Evolutionary conservation across 2,329 filamentous ascomycete species (phyloP), one percentile per base, ranked within the genome.

Genomic region (Lecanicillium sp.): DNA sequence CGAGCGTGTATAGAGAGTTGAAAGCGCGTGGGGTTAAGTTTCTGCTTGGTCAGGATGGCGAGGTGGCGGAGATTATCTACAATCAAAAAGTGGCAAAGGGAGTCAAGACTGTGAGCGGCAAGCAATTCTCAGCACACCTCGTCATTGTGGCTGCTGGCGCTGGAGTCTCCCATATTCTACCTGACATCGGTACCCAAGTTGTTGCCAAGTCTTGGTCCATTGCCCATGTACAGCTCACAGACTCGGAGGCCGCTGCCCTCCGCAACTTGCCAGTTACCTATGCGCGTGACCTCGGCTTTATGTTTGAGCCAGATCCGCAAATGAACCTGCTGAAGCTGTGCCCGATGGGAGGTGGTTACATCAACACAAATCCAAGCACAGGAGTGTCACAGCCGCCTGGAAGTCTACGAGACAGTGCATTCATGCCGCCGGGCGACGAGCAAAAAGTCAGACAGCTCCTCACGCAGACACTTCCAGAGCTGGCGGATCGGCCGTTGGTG

Each of bases 261-360:
- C 66, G 69, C 2, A 72, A 72, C 3, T 74, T 81, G 10, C 77
- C 78, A 0, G 72, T 79, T 1, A 77, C 71, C 1, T 77, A 79
- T 37, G 70, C 71, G 2, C 68, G 77, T 2, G 77, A 81, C 44
- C 58, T 81, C 0, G 77, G 77, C 0, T 81, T 81, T 61, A 76
- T 79, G 57, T 81, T 81, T 41, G 78, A 81, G 53, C 77, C 78
- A 0, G 77, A 81, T 45, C 69, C 65, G 0, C 62, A 66, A 44
- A 79, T 75, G 0, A 66, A 68, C 17, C 53, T 79, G 4, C 56
- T 81, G 31, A 81, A 82, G 56, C 49, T 82, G 9, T 80, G 75
- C 46, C 73, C 74, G 0, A 66, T 72, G 52, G 74, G 74, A 2
- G 72, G 68, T 1, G 78, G 76, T 0, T 77, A 77, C 46, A 69